Conservation (phyloP, 176 grass and related monocot genomes). For the Melocanna baccifera region DNA sequence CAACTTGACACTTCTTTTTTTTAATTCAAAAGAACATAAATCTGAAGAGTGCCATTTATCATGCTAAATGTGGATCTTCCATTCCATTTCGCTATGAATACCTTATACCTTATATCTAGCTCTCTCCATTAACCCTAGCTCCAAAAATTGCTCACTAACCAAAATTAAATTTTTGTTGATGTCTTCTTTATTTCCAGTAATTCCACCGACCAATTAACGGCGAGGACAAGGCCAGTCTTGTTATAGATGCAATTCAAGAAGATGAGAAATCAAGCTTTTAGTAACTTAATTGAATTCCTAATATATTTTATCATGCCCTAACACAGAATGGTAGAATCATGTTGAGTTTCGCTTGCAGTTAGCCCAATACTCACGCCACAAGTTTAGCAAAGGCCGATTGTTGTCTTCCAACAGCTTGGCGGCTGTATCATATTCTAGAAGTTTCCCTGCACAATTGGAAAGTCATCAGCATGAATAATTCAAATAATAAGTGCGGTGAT, state of each 20-base stretch:
- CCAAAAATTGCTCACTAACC: neutral
- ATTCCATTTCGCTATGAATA: slow-evolving; percentile 16
- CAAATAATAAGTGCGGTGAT: neutral
- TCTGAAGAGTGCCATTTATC: neutral
- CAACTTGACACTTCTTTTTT: neutral
- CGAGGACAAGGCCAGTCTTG: neutral
- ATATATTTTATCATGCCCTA: neutral
- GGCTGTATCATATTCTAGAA: slow-evolving; percentile 88
- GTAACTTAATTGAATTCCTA: neutral
- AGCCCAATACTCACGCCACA: slow-evolving; percentile 90
- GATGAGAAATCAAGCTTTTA: neutral
- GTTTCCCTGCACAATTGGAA: slow-evolving; percentile 55
- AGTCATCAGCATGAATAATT: neutral
- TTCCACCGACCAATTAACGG: slow-evolving; percentile 4
- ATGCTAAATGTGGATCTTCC: neutral
- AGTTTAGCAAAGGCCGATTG: slow-evolving; percentile 87
- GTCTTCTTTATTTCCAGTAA: neutral
- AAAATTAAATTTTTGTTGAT: neutral
- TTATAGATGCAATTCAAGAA: neutral
- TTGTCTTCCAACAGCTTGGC: slow-evolving; percentile 66
- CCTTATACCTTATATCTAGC: neutral
- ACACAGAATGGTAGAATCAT: slow-evolving; percentile 25
- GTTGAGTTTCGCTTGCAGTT: slow-evolving; percentile 66
- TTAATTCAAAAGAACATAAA: neutral
- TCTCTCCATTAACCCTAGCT: neutral